These are phyloP conservation scores for Alectoria sarmentosa DNA, from an alignment of 495 filamentous ascomycete species.

Conservation along the genomic window DNA sequence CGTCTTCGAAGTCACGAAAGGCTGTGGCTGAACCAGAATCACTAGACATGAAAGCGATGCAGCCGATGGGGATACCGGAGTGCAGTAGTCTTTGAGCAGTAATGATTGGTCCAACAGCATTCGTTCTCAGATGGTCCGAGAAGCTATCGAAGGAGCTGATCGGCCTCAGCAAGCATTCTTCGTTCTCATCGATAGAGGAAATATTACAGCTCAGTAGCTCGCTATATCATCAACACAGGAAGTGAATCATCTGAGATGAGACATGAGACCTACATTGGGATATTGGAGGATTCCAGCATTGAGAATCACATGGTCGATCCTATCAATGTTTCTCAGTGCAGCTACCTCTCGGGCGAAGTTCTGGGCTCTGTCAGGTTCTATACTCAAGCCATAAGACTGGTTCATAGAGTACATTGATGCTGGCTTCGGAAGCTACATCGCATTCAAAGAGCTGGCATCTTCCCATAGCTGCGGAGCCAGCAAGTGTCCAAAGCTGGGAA, in stretches of 20 bases:
- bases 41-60: slow-evolving; percentile 47
- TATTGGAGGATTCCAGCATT: slow-evolving; percentile 54
- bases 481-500: slow-evolving; percentile 37
- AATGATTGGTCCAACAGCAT: slow-evolving; percentile 51
- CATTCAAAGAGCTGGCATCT: slow-evolving; percentile 41
- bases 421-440: slow-evolving; percentile 45
- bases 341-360: slow-evolving; percentile 24
- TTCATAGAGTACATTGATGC: slow-evolving; percentile 38
- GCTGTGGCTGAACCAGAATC: slow-evolving; percentile 41
- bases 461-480: slow-evolving; percentile 32
- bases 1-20: slow-evolving; percentile 50
- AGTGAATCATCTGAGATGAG: neutral
- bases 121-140: slow-evolving; percentile 47
- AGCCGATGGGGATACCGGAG: slow-evolving; percentile 37
- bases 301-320: slow-evolving; percentile 45
- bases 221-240: slow-evolving; percentile 28
- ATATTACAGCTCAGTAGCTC: slow-evolving; percentile 46
- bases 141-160: slow-evolving; percentile 44
- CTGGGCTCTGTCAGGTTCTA: slow-evolving; percentile 17
- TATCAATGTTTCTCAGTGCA: slow-evolving; percentile 28
- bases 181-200: neutral
- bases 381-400: neutral
- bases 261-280: slow-evolving; percentile 39
- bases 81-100: slow-evolving; percentile 45
- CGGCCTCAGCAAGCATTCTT: slow-evolving; percentile 12